phyloP scores from a whole-genome alignment of 352 stramenopile species.

The Phytophthora hybrid region DNA sequence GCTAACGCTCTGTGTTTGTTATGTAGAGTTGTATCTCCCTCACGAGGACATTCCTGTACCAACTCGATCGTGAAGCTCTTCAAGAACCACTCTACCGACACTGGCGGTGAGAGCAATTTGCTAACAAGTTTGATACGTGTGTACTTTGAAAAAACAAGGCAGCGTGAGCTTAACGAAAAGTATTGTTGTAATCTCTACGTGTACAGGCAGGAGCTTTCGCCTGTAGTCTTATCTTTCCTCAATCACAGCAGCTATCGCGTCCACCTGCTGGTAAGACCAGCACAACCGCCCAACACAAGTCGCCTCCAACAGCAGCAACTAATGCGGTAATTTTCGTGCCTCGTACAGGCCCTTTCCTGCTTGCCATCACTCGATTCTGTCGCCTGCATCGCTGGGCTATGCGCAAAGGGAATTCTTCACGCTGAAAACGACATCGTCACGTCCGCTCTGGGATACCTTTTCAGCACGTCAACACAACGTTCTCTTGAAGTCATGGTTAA shows the following conservation, averaged over 20 bases:
- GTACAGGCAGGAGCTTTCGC: conserved; percentile 41
- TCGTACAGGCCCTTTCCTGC: conserved; percentile 40
- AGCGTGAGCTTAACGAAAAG: conserved; percentile 10
- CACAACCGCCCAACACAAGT: not conserved
- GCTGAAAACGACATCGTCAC: conserved; percentile 7
- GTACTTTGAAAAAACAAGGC: not conserved
- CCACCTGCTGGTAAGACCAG: conserved; percentile 26
- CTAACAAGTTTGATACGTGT: not conserved
- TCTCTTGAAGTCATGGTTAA: conserved; percentile 30
- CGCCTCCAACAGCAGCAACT: not conserved
- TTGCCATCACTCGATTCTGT: conserved; percentile 36
- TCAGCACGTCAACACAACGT: conserved; percentile 22
- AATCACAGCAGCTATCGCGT: conserved; percentile 21
- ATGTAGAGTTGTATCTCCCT: conserved; percentile 35
- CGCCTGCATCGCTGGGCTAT: conserved; percentile 30
- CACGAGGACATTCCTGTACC: conserved; percentile 42
- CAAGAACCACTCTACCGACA: conserved; percentile 29
- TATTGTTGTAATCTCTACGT: conserved; percentile 3
- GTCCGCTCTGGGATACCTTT: conserved; percentile 37
- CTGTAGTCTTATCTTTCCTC: conserved; percentile 27
- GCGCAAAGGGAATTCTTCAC: not conserved
- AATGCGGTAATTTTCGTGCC: not conserved
- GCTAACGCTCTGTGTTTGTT: conserved; percentile 11
- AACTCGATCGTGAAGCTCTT: conserved; percentile 22
- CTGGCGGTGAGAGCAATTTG: conserved; percentile 38